Percentiles rank a stretch among this genome's conserved stretches.
These are phyloP conservation scores for Mortierella sp. DNA, from an alignment of 371 early-diverging fungal species.

Conservation along the genomic window DNA sequence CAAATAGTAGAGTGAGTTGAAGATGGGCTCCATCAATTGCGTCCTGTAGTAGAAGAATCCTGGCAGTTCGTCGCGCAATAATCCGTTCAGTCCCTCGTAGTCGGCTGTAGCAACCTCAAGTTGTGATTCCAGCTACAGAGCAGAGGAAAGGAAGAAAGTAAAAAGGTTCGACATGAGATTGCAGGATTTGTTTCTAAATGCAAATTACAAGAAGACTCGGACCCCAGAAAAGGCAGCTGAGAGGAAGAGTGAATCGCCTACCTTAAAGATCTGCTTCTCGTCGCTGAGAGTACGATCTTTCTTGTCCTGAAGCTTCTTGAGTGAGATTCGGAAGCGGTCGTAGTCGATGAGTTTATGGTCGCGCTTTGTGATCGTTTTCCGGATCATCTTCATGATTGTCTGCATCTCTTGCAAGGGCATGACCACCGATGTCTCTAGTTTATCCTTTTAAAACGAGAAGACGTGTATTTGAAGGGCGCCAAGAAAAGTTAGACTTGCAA, in stretches of 20 bases:
- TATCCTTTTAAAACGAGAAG: slow-evolving; percentile 57
- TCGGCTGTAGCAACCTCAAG: slow-evolving; percentile 80
- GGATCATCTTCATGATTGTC: slow-evolving; percentile 71
- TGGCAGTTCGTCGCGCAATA: slow-evolving; percentile 77
- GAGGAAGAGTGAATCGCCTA: slow-evolving; percentile 15
- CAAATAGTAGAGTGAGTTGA: slow-evolving; percentile 73
- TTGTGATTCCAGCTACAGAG: slow-evolving; percentile 62
- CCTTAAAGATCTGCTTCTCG: slow-evolving; percentile 78
- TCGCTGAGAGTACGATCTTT: slow-evolving; percentile 73
- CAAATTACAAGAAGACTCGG: too few relatives aligned
- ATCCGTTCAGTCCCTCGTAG: slow-evolving; percentile 75
- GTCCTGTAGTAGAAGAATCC: slow-evolving; percentile 65
- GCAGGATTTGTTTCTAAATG: neutral
- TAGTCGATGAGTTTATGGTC: slow-evolving; percentile 87
- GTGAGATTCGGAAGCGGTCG: slow-evolving; percentile 77
- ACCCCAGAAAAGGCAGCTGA: too few relatives aligned
- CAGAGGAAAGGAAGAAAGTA: neutral
- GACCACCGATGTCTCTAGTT: slow-evolving; percentile 77
- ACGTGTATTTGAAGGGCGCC: neutral
- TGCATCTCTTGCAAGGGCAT: slow-evolving; percentile 73
- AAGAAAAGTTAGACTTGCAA: too few relatives aligned
- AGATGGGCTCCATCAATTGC: slow-evolving; percentile 79
- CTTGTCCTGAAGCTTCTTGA: slow-evolving; percentile 75
- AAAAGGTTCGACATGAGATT: neutral
- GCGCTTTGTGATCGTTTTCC: slow-evolving; percentile 81